phyloP scores from a whole-genome alignment of 2,329 filamentous ascomycete genomes.

The Neofusicoccum cordaticola region DNA sequence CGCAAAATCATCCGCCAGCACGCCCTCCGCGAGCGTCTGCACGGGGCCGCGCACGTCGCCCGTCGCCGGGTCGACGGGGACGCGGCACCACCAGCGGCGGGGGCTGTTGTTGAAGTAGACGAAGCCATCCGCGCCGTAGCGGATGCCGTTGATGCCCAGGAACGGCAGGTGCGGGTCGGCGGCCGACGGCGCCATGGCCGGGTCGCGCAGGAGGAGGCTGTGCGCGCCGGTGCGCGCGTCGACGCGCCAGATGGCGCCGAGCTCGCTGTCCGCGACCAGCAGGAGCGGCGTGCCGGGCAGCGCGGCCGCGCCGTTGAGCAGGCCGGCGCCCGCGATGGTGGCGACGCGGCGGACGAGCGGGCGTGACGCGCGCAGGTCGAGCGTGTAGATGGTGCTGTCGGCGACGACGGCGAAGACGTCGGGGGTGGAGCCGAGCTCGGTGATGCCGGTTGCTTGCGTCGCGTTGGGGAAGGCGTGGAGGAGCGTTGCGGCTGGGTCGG shows the following conservation, averaged over 20 bases:
- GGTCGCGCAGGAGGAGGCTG: constrained; percentile 20
- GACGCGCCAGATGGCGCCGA: constrained; percentile 22
- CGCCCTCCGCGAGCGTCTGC: neutral
- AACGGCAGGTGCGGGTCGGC: constrained; percentile 9
- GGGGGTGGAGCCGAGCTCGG: neutral
- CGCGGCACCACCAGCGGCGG: no score
- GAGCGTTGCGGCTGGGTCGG: constrained; percentile 23
- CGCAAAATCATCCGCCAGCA: neutral
- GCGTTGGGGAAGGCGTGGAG: constrained; percentile 27
- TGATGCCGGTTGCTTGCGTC: neutral
- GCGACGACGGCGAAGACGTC: constrained; percentile 34
- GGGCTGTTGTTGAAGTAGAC: constrained; percentile 22
- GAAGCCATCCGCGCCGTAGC: constrained; percentile 11
- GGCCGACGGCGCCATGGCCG: constrained; percentile 19
- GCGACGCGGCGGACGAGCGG: constrained; percentile 19
- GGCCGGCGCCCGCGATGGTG: constrained; percentile 19
- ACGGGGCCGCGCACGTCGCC: no score
- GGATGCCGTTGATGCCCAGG: constrained; percentile 26
- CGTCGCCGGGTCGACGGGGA: no score
- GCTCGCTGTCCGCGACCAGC: constrained; percentile 23
- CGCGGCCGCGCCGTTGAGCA: constrained; percentile 27
- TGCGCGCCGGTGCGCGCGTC: constrained; percentile 19
- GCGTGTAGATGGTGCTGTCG: neutral
- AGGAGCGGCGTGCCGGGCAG: constrained; percentile 19
- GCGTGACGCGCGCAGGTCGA: neutral